Evolutionary conservation across 2,329 filamentous ascomycete species (phyloP).

Genomic region (Fusarium albosuccineum): DNA sequence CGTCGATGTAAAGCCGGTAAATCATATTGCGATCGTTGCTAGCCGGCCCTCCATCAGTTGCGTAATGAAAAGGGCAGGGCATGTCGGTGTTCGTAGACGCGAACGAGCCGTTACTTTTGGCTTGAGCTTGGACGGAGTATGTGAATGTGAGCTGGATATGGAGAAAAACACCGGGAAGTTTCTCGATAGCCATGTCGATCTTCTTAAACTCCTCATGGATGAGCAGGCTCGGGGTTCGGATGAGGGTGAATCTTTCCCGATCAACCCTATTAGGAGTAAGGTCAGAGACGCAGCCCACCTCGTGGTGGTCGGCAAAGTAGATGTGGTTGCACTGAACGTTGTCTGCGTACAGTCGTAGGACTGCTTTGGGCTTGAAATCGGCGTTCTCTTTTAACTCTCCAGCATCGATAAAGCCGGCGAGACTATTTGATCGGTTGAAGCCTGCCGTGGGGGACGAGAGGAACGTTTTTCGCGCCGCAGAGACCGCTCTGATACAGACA

Average conservation of each 20-base stretch:
- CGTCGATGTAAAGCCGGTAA: constrained; percentile 36
- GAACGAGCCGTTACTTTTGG: constrained; percentile 8
- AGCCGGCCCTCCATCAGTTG: neutral
- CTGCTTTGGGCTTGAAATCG: constrained; percentile 69
- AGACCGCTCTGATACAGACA: constrained; percentile 60
- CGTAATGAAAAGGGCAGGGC: constrained; percentile 5
- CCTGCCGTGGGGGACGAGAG: constrained; percentile 67
- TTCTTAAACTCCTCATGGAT: constrained; percentile 67
- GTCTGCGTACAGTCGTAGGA: constrained; percentile 64
- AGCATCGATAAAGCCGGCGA: constrained; percentile 73
- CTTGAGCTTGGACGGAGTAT: constrained; percentile 4
- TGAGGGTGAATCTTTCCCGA: constrained; percentile 65
- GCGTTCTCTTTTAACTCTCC: constrained; percentile 71
- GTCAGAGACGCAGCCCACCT: constrained; percentile 64
- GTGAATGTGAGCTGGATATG: constrained; percentile 49
- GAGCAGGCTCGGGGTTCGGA: constrained; percentile 59
- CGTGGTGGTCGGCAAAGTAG: constrained; percentile 73
- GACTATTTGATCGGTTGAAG: constrained; percentile 68
- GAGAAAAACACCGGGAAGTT: constrained; percentile 66
- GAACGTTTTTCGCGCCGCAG: constrained; percentile 67
- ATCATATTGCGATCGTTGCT: constrained; percentile 19
- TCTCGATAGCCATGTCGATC: constrained; percentile 63
- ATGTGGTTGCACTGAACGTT: constrained; percentile 74
- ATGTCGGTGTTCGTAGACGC: constrained; percentile 9
- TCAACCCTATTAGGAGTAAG: constrained; percentile 65